Evolutionary conservation across 2,329 filamentous ascomycete genomes (phyloP).

Genomic region (Hypoxylon sp.): DNA sequence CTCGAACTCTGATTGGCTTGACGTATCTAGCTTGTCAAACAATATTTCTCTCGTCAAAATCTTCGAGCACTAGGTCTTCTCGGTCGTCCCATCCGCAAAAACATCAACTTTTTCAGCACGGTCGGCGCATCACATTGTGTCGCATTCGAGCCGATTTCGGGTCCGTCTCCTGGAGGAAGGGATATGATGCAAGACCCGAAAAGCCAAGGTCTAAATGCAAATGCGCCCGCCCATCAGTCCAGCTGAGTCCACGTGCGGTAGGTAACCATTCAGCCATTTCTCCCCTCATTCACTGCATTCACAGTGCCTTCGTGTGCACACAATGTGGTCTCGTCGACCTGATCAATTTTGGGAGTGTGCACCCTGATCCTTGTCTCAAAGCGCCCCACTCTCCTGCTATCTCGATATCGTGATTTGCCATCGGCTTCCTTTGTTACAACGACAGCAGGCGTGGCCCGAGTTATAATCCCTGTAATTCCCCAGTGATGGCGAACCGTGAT

Average conservation of each 20-base stretch:
- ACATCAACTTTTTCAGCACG: neutral
- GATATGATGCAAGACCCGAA: neutral
- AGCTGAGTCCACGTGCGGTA: constrained; percentile 8
- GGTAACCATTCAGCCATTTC: constrained; percentile 21
- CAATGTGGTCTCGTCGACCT: constrained; percentile 28
- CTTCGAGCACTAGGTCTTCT: constrained; percentile 32
- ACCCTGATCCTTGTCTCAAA: constrained; percentile 38
- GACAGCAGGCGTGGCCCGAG: constrained; percentile 39
- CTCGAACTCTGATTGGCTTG: constrained; percentile 49
- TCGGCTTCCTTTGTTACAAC: constrained; percentile 21
- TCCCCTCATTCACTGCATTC: constrained; percentile 8
- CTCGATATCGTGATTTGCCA: constrained; percentile 41
- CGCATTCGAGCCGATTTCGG: constrained; percentile 2
- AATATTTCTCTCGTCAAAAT: constrained; percentile 35
- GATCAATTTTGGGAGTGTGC: constrained; percentile 33
- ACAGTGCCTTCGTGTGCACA: constrained; percentile 14
- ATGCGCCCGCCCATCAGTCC: constrained; percentile 2
- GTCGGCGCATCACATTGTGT: constrained; percentile 7
- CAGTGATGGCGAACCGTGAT: constrained; percentile 48
- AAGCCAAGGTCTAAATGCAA: constrained; percentile 6
- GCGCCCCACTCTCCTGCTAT: constrained; percentile 36
- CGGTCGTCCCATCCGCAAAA: constrained; percentile 24
- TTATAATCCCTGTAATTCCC: constrained; percentile 41
- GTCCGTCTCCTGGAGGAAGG: neutral
- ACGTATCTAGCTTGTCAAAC: constrained; percentile 45